These are phyloP conservation scores for Trametes cubensis DNA, from an alignment of 768 basidiomycete species.

Conservation along the genomic window DNA sequence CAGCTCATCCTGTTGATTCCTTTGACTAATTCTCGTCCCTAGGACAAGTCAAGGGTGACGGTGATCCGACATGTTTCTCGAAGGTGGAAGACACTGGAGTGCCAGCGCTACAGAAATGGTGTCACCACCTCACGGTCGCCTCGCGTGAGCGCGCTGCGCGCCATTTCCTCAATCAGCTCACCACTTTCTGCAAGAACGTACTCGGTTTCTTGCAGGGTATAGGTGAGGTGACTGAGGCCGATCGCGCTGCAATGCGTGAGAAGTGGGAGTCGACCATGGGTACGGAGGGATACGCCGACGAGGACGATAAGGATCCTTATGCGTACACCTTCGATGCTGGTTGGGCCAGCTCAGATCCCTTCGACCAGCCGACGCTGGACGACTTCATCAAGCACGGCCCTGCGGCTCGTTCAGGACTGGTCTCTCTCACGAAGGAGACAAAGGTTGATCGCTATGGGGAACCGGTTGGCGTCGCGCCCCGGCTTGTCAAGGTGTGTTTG, in stretches of 20 bases:
- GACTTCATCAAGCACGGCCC: slow-evolving; percentile 30
- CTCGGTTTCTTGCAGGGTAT: slow-evolving; percentile 53
- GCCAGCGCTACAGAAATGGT: slow-evolving; percentile 60
- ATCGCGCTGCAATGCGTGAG: slow-evolving; percentile 51
- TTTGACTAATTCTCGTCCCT: neutral
- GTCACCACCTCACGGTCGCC: slow-evolving; percentile 53
- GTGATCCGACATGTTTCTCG: slow-evolving; percentile 57
- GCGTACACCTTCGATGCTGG: slow-evolving; percentile 10
- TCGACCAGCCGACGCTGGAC: slow-evolving; percentile 31
- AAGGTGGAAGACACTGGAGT: slow-evolving; percentile 56
- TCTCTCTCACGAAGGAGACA: slow-evolving; percentile 38
- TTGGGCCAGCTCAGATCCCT: slow-evolving; percentile 33
- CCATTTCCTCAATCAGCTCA: slow-evolving; percentile 51
- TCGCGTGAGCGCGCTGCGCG: slow-evolving; percentile 50
- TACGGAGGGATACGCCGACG: slow-evolving; percentile 31
- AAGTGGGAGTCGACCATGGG: slow-evolving; percentile 52
- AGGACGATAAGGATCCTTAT: slow-evolving; percentile 25
- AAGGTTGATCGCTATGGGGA: slow-evolving; percentile 49
- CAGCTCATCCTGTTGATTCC: neutral
- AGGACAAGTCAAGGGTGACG: slow-evolving; percentile 66
- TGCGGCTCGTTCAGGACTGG: slow-evolving; percentile 32
- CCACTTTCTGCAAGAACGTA: slow-evolving; percentile 51
- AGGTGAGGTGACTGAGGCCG: slow-evolving; percentile 52
- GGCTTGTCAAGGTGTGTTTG: slow-evolving; percentile 42
- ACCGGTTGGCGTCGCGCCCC: slow-evolving; percentile 48